These are phyloP conservation scores for Ophiognomonia clavigignenti-juglandacearum DNA, from an alignment of 2,329 filamentous ascomycete species.

Conservation along the genomic window DNA sequence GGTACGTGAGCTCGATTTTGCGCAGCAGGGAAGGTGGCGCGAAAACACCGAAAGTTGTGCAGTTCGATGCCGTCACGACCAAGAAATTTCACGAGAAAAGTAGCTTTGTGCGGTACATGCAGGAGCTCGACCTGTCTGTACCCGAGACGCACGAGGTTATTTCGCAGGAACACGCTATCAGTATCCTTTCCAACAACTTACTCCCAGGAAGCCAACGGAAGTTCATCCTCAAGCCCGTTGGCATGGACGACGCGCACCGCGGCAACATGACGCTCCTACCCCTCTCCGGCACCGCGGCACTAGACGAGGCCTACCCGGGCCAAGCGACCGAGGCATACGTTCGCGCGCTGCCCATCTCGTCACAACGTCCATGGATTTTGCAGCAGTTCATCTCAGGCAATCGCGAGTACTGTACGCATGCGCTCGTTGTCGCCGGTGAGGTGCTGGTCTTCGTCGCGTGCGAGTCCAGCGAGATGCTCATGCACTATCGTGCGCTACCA, in stretches of 20 bases:
- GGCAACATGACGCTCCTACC: slow-evolving; percentile 64
- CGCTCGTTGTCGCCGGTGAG: slow-evolving; percentile 59
- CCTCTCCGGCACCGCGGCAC: slow-evolving; percentile 45
- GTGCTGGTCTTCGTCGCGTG: slow-evolving; percentile 65
- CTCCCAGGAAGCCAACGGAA: slow-evolving; percentile 25
- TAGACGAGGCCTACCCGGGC: slow-evolving; percentile 33
- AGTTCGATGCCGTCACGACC: slow-evolving; percentile 55
- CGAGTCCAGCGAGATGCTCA: slow-evolving; percentile 55
- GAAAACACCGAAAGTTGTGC: slow-evolving; percentile 46
- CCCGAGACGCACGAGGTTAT: slow-evolving; percentile 50
- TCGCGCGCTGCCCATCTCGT: slow-evolving; percentile 48
- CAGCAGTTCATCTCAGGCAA: slow-evolving; percentile 61
- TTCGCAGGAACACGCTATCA: slow-evolving; percentile 46
- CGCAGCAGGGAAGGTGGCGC: slow-evolving; percentile 45
- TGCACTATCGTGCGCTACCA: slow-evolving; percentile 61
- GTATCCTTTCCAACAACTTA: slow-evolving; percentile 38
- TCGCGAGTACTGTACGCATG: slow-evolving; percentile 67
- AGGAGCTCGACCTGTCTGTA: slow-evolving; percentile 46
- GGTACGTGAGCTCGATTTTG: slow-evolving; percentile 55
- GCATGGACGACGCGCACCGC: slow-evolving; percentile 54
- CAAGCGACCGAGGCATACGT: slow-evolving; percentile 51
- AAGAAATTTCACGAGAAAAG: slow-evolving; percentile 59
- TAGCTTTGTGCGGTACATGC: slow-evolving; percentile 56
- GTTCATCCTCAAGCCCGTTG: slow-evolving; percentile 65
- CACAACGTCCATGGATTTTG: slow-evolving; percentile 56